Base-by-base conservation (phyloP, 139 green algal genomes). In the Picochlorum costavermella region DNA sequence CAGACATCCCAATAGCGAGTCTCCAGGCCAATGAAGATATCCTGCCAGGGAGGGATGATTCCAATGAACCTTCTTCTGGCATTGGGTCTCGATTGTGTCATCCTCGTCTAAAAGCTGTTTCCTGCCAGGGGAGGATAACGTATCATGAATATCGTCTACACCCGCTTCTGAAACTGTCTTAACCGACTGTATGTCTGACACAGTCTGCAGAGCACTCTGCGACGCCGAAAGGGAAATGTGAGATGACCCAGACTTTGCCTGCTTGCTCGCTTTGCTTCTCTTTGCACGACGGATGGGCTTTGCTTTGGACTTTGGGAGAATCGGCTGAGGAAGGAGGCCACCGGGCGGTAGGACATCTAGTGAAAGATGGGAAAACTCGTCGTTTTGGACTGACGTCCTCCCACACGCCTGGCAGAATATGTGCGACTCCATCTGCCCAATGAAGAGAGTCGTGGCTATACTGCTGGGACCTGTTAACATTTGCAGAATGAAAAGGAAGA, bases 351-450 rank as follows among this genome's bases (percentile, higher is more conserved):
- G 51, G 2, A 96, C 64, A 65, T 96, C 89, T 10, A 96, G 72
- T 5, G 81, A 89, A 12, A 96, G 70, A 70, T 95, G 85, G 36
- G 88, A 72, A 66, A 88, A 94, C 25, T 83, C 84, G 58, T 97
- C 90, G 48, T 83, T 77, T 0, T 79, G 73, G 0, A 83, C 86
- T 33, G 83, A 95, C 53, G 82, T 90, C 25, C 76, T 72, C 17
- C 88, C 86, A 64, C 90, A 97, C 1, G 67, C 58, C 25, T 17
- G 51, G 68, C 90, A 97, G 17, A 72, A 85, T 17, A 97, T 83
- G 37, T 96, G 87, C 2, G 76, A 89, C 26, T 82, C 81, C 68
- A 97, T 78, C 14, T 82, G 50, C 9, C 90, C 90, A 2, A 76
- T 75, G 70, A 97, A 96, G 4, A 86, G 67, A 3, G 26, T 46